phyloP scores from a whole-genome alignment of 1,284 basidiomycete genomes.

The Ustilago tritici region DNA sequence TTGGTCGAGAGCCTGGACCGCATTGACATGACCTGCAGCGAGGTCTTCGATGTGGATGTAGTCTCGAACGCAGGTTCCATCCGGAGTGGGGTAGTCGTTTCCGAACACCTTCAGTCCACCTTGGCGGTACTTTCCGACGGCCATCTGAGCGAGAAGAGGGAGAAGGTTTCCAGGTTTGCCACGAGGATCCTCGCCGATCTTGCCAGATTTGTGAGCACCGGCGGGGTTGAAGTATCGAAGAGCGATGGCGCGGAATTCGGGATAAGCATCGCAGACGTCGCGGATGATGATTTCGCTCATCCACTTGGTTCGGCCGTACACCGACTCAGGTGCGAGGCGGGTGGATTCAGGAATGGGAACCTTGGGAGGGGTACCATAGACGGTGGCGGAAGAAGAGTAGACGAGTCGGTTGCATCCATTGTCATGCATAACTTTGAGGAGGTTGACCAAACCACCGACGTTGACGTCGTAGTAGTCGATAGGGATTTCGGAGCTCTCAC shows the following conservation, averaged over 20 bases:
- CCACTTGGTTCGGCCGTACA: constrained; percentile 94
- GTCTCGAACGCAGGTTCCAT: constrained; percentile 85
- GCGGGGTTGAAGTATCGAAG: constrained; percentile 98
- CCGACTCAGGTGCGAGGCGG: constrained; percentile 87
- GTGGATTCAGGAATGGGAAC: constrained; percentile 96
- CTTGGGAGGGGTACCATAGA: constrained; percentile 91
- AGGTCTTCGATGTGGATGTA: constrained; percentile 98
- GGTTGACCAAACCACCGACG: constrained; percentile 65
- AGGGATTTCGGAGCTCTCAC: constrained; percentile 95
- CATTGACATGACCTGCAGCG: constrained; percentile 90
- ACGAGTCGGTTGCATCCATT: constrained; percentile 87
- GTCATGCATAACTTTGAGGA: constrained; percentile 77
- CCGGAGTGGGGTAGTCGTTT: constrained; percentile 95
- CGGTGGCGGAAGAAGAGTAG: constrained; percentile 98
- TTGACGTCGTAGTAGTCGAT: constrained; percentile 74
- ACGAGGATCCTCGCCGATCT: constrained; percentile 94
- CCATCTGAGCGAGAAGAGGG: constrained; percentile 94
- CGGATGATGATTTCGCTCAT: constrained; percentile 92
- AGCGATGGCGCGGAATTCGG: constrained; percentile 82
- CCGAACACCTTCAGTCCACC: constrained; percentile 91
- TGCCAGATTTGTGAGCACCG: constrained; percentile 93
- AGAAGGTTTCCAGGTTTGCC: constrained; percentile 95
- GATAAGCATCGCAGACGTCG: constrained; percentile 85
- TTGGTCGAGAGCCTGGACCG: constrained; percentile 84
- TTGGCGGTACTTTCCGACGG: constrained; percentile 86